Evolutionary conservation across 495 filamentous ascomycete species (phyloP).

Genomic region (Penicillium herquei): DNA sequence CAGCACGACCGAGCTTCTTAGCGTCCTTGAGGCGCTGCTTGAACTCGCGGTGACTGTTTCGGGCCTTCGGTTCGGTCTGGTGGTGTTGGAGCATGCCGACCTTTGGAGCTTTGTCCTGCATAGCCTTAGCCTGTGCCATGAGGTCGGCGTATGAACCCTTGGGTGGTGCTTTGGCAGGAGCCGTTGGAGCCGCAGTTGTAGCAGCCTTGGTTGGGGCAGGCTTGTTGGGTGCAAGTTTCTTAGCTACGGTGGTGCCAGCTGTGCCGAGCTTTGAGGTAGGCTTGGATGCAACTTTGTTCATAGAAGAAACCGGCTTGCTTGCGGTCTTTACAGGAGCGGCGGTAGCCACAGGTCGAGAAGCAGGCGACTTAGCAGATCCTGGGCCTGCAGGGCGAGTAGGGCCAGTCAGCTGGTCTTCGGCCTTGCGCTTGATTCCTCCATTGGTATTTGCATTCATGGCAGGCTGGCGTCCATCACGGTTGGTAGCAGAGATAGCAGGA

Average conservation of each 20-base stretch:
- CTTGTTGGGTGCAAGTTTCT: constrained; percentile 7
- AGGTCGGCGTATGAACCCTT: constrained; percentile 46
- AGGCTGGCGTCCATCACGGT: constrained; percentile 22
- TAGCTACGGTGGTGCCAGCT: constrained; percentile 12
- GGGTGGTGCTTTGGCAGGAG: constrained; percentile 33
- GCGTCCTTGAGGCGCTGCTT: constrained; percentile 37
- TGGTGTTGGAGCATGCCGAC: constrained; percentile 38
- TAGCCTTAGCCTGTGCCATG: constrained; percentile 39
- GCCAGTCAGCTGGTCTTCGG: constrained; percentile 38
- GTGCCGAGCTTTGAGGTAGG: constrained; percentile 19
- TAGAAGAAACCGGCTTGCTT: constrained; percentile 17
- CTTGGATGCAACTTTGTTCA: constrained; percentile 13
- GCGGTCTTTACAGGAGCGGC: constrained; percentile 6
- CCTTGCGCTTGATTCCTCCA: constrained; percentile 43
- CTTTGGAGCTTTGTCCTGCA: constrained; percentile 36
- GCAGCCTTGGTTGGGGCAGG: constrained; percentile 2
- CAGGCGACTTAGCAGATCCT: constrained; percentile 7
- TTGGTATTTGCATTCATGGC: constrained; percentile 16
- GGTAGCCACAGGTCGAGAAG: constrained; percentile 10
- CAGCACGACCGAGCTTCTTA: constrained; percentile 32
- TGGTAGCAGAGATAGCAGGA: constrained; percentile 27
- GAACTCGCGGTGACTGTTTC: constrained; percentile 40
- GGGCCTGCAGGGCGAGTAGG: constrained; percentile 26
- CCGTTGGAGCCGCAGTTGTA: neutral
- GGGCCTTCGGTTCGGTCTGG: constrained; percentile 36